A percentile compares a stretch with the other conserved stretches of the same genome.
These are phyloP conservation scores for Garcia nutans DNA, from an alignment of 345 rosid genomes.

Conservation along the genomic window DNA sequence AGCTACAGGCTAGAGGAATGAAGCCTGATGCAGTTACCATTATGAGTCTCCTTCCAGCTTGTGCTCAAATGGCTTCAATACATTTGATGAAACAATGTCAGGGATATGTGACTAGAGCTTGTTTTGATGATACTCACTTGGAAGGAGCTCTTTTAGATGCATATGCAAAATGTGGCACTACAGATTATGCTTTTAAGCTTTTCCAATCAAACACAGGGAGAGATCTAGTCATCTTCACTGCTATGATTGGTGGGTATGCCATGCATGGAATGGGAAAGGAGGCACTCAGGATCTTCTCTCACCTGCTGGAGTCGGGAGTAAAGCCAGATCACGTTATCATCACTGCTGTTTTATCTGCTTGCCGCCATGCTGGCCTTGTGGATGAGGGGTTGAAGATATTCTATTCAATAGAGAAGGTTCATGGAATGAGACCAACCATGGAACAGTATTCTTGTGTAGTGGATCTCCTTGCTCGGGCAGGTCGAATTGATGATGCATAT, in stretches of 20 bases:
- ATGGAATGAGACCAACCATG: slow-evolving; percentile 57
- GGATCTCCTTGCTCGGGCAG: slow-evolving; percentile 88
- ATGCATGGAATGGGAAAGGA: slow-evolving; percentile 84
- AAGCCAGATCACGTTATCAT: slow-evolving; percentile 75
- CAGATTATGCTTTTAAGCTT: slow-evolving; percentile 52
- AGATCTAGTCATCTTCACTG: slow-evolving; percentile 74
- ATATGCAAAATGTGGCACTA: slow-evolving; percentile 80
- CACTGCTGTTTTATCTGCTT: slow-evolving; percentile 75
- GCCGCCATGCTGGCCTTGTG: slow-evolving; percentile 79
- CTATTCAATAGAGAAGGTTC: slow-evolving; percentile 45
- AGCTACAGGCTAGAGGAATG: slow-evolving; percentile 58
- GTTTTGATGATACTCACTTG: slow-evolving; percentile 54
- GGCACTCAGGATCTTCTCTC: slow-evolving; percentile 61
- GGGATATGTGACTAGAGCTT: slow-evolving; percentile 58
- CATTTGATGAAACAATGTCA: slow-evolving; percentile 70
- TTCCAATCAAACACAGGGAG: slow-evolving; percentile 48
- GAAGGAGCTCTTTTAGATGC: slow-evolving; percentile 64
- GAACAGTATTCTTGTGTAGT: slow-evolving; percentile 77
- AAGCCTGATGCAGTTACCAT: slow-evolving; percentile 74
- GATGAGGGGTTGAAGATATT: slow-evolving; percentile 68
- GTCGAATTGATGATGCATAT: slow-evolving; percentile 69
- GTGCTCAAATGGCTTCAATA: slow-evolving; percentile 59
- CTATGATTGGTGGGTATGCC: slow-evolving; percentile 78
- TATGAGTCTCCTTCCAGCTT: slow-evolving; percentile 71
- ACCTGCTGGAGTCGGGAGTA: slow-evolving; percentile 52